Evolutionary conservation across 2,329 filamentous ascomycete genomes (phyloP), one percentile per base, ranked within the genome.

Genomic region (Exophiala calicioides): DNA sequence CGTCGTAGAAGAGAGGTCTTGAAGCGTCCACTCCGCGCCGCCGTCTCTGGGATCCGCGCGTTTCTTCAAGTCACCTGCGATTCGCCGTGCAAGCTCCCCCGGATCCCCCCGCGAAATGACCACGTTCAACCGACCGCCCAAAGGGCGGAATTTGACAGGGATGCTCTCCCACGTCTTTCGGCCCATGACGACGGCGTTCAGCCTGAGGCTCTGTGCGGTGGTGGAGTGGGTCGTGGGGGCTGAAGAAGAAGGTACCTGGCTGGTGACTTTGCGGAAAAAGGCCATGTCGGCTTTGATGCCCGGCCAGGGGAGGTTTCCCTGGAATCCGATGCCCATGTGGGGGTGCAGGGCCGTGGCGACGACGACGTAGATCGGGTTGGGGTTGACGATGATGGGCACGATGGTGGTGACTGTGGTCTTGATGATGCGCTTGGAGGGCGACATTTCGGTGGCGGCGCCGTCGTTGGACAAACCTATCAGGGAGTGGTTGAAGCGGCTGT

Each of bases 131-230:
- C 93, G 77, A 53, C 82, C 85, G 52, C 81, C 84, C 24, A 98
- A 76, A 13, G 93, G 93, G 2, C 90, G 79, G 65, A 93, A 90
- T 40, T 76, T 78, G 5, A 74, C 63, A 2, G 93, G 91, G 50
- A 98, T 91, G 55, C 84, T 89, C 41, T 95, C 89, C 85, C 91
- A 98, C 0, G 93, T 98, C 69, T 94, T 96, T 62, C 93, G 86
- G 50, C 93, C 93, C 93, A 98, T 98, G 58, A 98, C 85, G 40
- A 97, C 88, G 13, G 88, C 86, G 66, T 90, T 91, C 1, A 49
- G 33, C 24, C 26, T 44, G n/a, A 38, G n/a, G n/a, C n/a, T 18
- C 13, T n/a, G 24, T 6, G 33, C 16, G 9, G 10, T 18, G 13
- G 60, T 18, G 7, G 13, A 9, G 18, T 4, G 9, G 27, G 76